Percentiles rank a stretch among this genome's conserved stretches.
Evolutionary conservation across 768 basidiomycete species (phyloP).

Genomic region (Xerocomus potaroensis): DNA sequence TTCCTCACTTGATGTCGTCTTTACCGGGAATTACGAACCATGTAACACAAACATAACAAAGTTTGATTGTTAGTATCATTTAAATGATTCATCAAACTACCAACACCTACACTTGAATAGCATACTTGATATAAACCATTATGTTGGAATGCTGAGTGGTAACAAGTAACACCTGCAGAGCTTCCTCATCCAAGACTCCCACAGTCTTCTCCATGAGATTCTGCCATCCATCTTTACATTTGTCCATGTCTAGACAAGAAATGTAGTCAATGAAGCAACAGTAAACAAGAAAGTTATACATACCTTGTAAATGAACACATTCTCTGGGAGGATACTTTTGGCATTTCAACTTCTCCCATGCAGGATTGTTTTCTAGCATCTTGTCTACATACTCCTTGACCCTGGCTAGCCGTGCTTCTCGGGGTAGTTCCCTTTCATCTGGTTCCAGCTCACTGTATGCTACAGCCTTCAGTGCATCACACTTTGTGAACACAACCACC

Average conservation of each 20-base stretch:
- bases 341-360: not conserved
- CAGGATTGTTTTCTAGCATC: not conserved
- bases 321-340: not conserved
- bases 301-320: not conserved
- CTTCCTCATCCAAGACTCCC: not conserved
- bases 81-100: not conserved
- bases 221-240: not conserved
- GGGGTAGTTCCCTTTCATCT: not conserved
- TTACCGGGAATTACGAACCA: too few relatives aligned
- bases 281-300: not conserved
- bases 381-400: not conserved
- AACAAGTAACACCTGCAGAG: not conserved
- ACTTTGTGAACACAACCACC: not conserved
- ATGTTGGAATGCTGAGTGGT: not conserved
- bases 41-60: not conserved
- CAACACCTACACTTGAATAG: not conserved
- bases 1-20: too few relatives aligned
- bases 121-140: not conserved
- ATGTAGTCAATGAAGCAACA: not conserved
- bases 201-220: not conserved
- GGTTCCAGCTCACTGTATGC: not conserved
- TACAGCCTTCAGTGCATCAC: not conserved
- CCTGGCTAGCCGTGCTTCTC: not conserved
- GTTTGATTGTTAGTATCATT: not conserved
- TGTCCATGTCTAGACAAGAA: not conserved